Percentiles rank a stretch among this genome's conserved stretches.
These are phyloP conservation scores for Leccinum variicolor DNA, from an alignment of 768 basidiomycete genomes.

Conservation along the genomic window DNA sequence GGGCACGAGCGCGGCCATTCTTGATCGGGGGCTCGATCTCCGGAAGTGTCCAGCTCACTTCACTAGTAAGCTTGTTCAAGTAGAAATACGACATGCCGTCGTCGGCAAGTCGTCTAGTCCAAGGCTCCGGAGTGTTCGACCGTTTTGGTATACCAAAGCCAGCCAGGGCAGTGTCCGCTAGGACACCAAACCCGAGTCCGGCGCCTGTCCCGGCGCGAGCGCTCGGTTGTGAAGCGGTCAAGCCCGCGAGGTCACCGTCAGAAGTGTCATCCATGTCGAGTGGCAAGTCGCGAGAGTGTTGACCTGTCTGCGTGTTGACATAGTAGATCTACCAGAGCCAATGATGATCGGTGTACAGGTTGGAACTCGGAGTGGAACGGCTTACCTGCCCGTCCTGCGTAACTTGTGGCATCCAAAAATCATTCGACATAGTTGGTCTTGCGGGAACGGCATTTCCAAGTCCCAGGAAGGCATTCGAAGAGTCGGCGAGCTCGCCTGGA, in stretches of 20 bases:
- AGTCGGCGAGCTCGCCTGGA: conserved; percentile 11
- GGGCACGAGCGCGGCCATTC: conserved; percentile 32
- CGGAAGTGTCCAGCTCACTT: conserved; percentile 68
- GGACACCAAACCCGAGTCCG: conserved; percentile 44
- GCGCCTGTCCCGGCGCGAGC: conserved; percentile 55
- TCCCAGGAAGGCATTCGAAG: conserved; percentile 40
- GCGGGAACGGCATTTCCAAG: conserved; percentile 26
- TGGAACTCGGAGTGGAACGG: conserved; percentile 5
- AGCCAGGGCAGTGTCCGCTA: conserved; percentile 36
- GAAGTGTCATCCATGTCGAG: conserved; percentile 63
- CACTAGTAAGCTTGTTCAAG: conserved; percentile 65
- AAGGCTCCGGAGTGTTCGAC: conserved; percentile 72
- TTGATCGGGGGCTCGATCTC: conserved; percentile 33
- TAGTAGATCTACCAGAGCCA: conserved; percentile 77
- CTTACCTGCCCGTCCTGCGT: conserved; percentile 80
- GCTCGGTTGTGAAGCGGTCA: conserved; percentile 51
- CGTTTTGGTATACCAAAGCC: conserved; percentile 62
- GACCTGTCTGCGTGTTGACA: conserved; percentile 84
- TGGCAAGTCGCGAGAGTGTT: conserved; percentile 83
- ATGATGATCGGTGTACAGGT: not conserved
- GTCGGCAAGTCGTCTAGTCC: conserved; percentile 76
- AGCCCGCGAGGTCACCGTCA: conserved; percentile 59
- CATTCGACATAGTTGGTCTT: conserved; percentile 46
- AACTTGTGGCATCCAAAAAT: conserved; percentile 91
- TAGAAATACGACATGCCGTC: conserved; percentile 83